Percentiles rank a stretch among this genome's conserved stretches.
These are phyloP conservation scores for Pisolithus orientalis DNA, from an alignment of 768 basidiomycete genomes.

Conservation along the genomic window DNA sequence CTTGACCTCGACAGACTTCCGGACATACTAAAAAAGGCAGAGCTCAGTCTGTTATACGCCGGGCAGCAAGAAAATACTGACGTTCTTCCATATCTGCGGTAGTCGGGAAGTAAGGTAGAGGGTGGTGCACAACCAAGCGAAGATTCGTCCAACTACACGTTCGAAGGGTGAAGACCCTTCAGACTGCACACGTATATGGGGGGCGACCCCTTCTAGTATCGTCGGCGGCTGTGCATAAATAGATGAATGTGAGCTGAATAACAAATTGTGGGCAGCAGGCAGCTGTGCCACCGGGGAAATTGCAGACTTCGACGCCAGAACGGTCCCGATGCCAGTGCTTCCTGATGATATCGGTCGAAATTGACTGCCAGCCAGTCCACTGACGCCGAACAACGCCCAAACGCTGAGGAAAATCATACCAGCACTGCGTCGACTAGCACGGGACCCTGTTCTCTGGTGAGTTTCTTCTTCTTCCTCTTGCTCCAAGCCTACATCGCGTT, in stretches of 20 bases:
- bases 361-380: slow-evolving; percentile 36
- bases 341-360: slow-evolving; percentile 21
- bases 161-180: slow-evolving; percentile 33
- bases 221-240: slow-evolving; percentile 16
- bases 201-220: slow-evolving; percentile 1
- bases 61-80: slow-evolving; percentile 37
- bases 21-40: slow-evolving; percentile 50
- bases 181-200: slow-evolving; percentile 8
- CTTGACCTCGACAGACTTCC: slow-evolving; percentile 82
- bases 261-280: slow-evolving; percentile 10
- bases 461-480: slow-evolving; percentile 19
- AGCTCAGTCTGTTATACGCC: slow-evolving; percentile 1
- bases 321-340: slow-evolving; percentile 39
- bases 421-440: slow-evolving; percentile 63
- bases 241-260: slow-evolving; percentile 4
- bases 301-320: slow-evolving; percentile 30
- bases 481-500: slow-evolving; percentile 31
- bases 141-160: slow-evolving; percentile 79
- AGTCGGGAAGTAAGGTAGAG: slow-evolving; percentile 90
- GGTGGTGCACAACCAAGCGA: slow-evolving; percentile 91
- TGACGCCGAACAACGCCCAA: slow-evolving; percentile 69
- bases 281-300: neutral
- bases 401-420: slow-evolving; percentile 78
- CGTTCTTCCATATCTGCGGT: slow-evolving; percentile 99
- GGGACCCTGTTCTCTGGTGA: slow-evolving; percentile 38